Percentiles rank a stretch among this genome's conserved stretches.
Conservation (phyloP, 2,329 filamentous ascomycete genomes). For the Epichloe glyceriae region DNA sequence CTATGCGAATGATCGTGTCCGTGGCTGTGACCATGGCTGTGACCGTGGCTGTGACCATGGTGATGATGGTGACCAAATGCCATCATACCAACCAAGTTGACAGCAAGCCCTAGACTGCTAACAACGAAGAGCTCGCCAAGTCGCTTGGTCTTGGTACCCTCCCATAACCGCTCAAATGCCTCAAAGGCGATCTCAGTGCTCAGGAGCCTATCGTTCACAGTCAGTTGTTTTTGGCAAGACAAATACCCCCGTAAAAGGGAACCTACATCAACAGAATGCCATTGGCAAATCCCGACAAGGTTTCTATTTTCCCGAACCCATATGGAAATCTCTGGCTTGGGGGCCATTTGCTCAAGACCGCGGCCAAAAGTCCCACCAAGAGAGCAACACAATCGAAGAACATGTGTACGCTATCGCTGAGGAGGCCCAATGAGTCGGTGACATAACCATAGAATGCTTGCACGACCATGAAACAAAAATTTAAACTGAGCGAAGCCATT, state of each 20-base stretch:
- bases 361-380: conserved; percentile 76
- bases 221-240: not conserved
- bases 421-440: conserved; percentile 84
- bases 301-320: conserved; percentile 94
- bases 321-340: conserved; percentile 82
- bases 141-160: conserved; percentile 71
- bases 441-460: conserved; percentile 90
- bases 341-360: conserved; percentile 94
- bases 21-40: conserved; percentile 29
- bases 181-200: conserved; percentile 95
- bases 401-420: conserved; percentile 98
- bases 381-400: conserved; percentile 95
- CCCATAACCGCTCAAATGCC: conserved; percentile 74
- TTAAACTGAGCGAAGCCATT: conserved; percentile 46
- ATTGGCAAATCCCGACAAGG: conserved; percentile 89
- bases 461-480: conserved; percentile 88
- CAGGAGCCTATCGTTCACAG: conserved; percentile 49
- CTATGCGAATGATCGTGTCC: conserved; percentile 27
- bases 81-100: conserved; percentile 86
- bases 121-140: conserved; percentile 81
- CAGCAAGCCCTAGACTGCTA: conserved; percentile 70
- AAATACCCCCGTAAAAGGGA: not conserved
- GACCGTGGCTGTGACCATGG: conserved; percentile 25
- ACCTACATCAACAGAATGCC: conserved; percentile 81
- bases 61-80: conserved; percentile 61